Percentiles rank a stretch among this genome's conserved stretches.
Evolutionary conservation across 371 early-diverging fungal genomes (phyloP).

Genomic region (Basidiobolus meristosporus): DNA sequence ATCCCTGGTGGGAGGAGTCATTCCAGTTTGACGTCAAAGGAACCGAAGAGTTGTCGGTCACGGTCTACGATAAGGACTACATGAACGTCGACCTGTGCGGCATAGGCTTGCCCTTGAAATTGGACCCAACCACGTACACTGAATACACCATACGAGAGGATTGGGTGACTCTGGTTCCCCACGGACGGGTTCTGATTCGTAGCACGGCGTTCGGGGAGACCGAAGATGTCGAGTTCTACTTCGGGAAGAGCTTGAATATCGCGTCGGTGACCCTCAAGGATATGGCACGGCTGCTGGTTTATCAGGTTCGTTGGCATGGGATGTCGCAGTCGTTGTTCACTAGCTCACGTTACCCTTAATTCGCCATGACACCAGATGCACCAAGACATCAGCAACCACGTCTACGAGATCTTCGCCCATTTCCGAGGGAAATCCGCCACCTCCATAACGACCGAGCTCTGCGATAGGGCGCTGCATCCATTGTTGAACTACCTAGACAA

Average conservation of each 20-base stretch:
- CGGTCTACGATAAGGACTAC: constrained; percentile 58
- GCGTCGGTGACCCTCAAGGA: constrained; percentile 52
- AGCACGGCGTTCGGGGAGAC: constrained; percentile 83
- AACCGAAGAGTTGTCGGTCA: constrained; percentile 36
- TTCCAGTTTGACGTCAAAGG: constrained; percentile 49
- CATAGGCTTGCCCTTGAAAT: constrained; percentile 39
- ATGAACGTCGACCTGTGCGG: constrained; percentile 65
- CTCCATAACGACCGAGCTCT: constrained; percentile 41
- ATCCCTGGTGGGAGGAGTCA: constrained; percentile 87
- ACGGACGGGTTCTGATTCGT: constrained; percentile 60
- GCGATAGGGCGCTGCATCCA: constrained; percentile 51
- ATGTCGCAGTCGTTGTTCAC: neutral
- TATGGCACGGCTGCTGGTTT: constrained; percentile 47
- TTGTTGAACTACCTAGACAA: constrained; percentile 76
- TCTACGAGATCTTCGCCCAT: no score
- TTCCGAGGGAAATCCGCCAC: no score
- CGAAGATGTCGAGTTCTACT: constrained; percentile 85
- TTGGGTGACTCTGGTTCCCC: constrained; percentile 61
- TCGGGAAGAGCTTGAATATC: constrained; percentile 57
- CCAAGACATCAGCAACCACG: no score
- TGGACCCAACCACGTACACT: constrained; percentile 31
- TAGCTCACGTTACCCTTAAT: neutral
- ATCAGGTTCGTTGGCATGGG: constrained; percentile 20
- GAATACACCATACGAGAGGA: constrained; percentile 66
- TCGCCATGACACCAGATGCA: neutral